Evolutionary conservation across 1,284 basidiomycete genomes (phyloP).

Genomic region (Malassezia equina): DNA sequence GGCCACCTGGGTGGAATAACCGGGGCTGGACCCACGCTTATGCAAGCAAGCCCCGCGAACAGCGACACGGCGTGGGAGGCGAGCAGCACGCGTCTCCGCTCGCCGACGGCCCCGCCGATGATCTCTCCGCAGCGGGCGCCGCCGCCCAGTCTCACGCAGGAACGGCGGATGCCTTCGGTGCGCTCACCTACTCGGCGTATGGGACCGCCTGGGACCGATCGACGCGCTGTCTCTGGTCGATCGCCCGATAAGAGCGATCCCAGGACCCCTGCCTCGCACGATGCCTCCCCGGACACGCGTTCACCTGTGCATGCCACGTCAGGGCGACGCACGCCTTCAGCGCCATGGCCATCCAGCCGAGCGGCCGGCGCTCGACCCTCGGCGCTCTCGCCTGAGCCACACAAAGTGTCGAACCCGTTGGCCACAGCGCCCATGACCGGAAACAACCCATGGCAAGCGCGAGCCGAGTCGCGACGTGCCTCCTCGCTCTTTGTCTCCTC

Average conservation of each 20-base stretch:
- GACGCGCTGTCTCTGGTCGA: neutral
- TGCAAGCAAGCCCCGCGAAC: neutral
- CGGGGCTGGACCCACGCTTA: conserved; percentile 2
- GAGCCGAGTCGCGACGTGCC: neutral
- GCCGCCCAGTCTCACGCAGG: neutral
- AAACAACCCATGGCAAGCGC: neutral
- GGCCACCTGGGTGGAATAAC: neutral
- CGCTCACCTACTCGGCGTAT: neutral
- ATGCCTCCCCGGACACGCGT: neutral
- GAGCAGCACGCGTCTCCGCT: neutral
- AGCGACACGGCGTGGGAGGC: neutral
- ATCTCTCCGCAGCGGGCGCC: neutral
- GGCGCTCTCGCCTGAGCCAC: neutral
- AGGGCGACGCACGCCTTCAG: neutral
- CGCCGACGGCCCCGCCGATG: neutral
- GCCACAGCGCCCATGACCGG: neutral
- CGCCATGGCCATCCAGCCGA: neutral
- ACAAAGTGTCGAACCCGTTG: neutral
- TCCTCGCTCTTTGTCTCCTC: neutral
- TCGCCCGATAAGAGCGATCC: neutral
- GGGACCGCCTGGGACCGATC: neutral
- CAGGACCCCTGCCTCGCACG: neutral
- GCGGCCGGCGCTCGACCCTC: neutral
- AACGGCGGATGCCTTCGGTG: neutral
- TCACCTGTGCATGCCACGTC: neutral